Conservation (phyloP, 371 early-diverging fungal genomes). For the Apophysomyces ossiformis region DNA sequence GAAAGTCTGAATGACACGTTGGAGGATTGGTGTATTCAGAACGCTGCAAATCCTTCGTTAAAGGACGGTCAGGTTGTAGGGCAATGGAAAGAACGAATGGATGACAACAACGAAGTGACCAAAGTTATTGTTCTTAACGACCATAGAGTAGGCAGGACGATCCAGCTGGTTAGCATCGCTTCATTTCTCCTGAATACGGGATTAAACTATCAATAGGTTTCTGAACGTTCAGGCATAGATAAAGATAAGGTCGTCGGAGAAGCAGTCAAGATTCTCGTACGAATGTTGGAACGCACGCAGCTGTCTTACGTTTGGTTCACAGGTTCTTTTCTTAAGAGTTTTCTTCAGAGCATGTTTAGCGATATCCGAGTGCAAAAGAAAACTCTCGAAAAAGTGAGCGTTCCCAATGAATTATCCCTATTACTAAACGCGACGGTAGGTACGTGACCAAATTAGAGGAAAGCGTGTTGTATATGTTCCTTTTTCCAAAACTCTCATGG, state of each 20-base stretch:
- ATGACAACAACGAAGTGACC: conserved; percentile 29
- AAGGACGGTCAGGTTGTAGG: conserved; percentile 27
- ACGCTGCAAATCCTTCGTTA: conserved; percentile 42
- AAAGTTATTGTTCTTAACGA: conserved; percentile 32
- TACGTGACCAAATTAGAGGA: conserved; percentile 7
- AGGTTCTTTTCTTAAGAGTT: not conserved
- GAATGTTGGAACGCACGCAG: conserved; percentile 41
- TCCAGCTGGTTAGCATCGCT: conserved; percentile 19
- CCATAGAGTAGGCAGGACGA: conserved; percentile 25
- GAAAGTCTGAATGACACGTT: conserved; percentile 32
- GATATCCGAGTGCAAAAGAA: conserved; percentile 8
- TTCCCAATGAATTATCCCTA: not conserved
- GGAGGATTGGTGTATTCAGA: conserved; percentile 46
- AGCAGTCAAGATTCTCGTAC: conserved; percentile 22
- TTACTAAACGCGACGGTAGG: not conserved
- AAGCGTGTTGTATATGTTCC: conserved; percentile 38
- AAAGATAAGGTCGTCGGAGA: conserved; percentile 26
- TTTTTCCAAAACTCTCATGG: conserved; percentile 34
- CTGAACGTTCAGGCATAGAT: conserved; percentile 33
- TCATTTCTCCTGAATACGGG: not conserved
- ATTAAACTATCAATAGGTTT: conserved; percentile 16
- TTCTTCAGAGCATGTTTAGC: conserved; percentile 13
- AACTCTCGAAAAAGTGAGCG: conserved; percentile 2
- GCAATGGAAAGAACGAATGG: conserved; percentile 20
- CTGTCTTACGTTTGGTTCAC: conserved; percentile 34